A percentile compares a stretch with the other conserved stretches of the same genome.
Conservation (phyloP, 805 yeast genomes). For the Candida stauntonica region DNA sequence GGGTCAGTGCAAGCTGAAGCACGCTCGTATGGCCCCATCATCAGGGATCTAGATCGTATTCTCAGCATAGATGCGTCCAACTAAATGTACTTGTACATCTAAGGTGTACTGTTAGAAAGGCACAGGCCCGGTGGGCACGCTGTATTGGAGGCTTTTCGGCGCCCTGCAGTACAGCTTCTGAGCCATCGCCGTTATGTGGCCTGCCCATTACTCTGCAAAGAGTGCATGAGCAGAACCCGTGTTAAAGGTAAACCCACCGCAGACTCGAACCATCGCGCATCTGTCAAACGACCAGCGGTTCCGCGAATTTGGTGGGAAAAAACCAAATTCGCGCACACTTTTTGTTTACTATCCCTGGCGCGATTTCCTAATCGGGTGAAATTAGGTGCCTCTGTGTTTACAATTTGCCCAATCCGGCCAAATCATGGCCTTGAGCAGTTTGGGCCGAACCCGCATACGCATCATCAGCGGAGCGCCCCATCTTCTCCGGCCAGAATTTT, state of each 20-base stretch:
- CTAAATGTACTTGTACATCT: too few relatives aligned
- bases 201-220: neutral
- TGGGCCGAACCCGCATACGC: neutral
- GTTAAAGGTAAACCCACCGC: neutral
- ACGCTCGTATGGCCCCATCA: too few relatives aligned
- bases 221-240: too few relatives aligned
- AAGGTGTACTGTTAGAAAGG: too few relatives aligned
- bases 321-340: neutral
- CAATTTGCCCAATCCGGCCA: conserved; percentile 12
- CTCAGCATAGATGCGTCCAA: too few relatives aligned
- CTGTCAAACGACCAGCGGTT: too few relatives aligned
- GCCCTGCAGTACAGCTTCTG: too few relatives aligned
- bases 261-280: too few relatives aligned
- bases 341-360: conserved; percentile 6
- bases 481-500: neutral
- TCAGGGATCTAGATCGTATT: too few relatives aligned
- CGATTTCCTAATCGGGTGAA: conserved; percentile 7
- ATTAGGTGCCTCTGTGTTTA: conserved; percentile 11
- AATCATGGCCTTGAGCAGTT: neutral
- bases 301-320: neutral
- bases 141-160: too few relatives aligned
- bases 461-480: neutral
- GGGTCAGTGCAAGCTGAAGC: too few relatives aligned
- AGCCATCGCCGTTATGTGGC: neutral
- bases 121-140: too few relatives aligned